Evolutionary conservation across 2,329 filamentous ascomycete species (phyloP), one percentile per base, ranked within the genome.

Genomic region (Curvularia spicifera): DNA sequence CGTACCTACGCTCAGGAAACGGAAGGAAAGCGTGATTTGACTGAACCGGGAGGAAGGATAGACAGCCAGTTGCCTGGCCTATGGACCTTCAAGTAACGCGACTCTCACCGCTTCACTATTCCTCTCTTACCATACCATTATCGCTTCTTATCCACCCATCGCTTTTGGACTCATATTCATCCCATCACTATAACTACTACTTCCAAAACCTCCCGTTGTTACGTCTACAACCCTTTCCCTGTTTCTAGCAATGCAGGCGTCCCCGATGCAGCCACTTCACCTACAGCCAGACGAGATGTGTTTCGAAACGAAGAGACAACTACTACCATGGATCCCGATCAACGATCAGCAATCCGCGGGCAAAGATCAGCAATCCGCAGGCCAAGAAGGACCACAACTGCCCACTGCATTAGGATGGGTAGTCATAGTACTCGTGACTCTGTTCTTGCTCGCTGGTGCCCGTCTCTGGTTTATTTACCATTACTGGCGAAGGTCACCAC

Each of bases 1-100:
- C 57, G 35, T 67, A 65, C 40, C 8, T 40, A 51, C 46, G 20
- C 7, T 35, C 63, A 6, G 44, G 31, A 18, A 51, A 46, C 45
- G 20, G 18, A 49, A 52, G 44, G 53, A 49, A 50, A 42, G 24
- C 13, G 3, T 48, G 18, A 29, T n/a, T 35, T 39, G 18, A 33
- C 39, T 10, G 9, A 43, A 33, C 20, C n/a, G 44, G 33, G 28
- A 56, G 4, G 46, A 33, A 15, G 28, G 1, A 20, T 15, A 9
- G 22, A 9, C 13, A 29, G 10, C n/a, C 10, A 31, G 10, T 18
- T 22, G 28, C 44, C 10, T 22, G 29, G 18, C 29, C 44, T 33
- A 2, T 22, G 10, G 10, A n/a, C 28, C n/a, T 12, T 47, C 22
- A 47, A 35, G 28, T 15, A 22, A 28, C 12, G 12, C 18, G 4